A percentile compares a stretch with the other conserved stretches of the same genome.
phyloP scores from a whole-genome alignment of 2,329 filamentous ascomycete species.

The Teratosphaeria zuluensis region DNA sequence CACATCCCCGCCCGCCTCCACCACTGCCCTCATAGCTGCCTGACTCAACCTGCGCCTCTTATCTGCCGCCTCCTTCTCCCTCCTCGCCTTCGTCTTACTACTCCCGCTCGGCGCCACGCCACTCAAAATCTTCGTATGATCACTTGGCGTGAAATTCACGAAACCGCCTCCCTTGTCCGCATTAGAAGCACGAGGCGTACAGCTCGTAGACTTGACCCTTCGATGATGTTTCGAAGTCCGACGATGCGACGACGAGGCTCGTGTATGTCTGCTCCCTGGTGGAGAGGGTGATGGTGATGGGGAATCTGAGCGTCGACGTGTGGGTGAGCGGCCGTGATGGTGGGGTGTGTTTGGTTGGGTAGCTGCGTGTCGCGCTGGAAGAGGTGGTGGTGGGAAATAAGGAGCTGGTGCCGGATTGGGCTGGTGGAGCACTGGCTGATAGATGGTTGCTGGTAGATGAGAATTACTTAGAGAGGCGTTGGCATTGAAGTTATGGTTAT shows the following conservation, averaged over 20 bases:
- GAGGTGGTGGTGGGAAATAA: slow-evolving; percentile 4
- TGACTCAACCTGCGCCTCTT: slow-evolving; percentile 59
- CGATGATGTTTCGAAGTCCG: slow-evolving; percentile 16
- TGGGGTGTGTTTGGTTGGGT: slow-evolving; percentile 11
- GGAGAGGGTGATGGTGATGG: slow-evolving; percentile 20
- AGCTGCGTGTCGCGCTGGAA: slow-evolving; percentile 2
- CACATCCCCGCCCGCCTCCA: slow-evolving; percentile 60
- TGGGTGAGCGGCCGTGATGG: slow-evolving; percentile 4
- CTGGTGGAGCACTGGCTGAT: neutral
- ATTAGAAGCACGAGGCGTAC: slow-evolving; percentile 17
- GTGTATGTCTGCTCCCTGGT: slow-evolving; percentile 12
- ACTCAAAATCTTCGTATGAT: slow-evolving; percentile 69
- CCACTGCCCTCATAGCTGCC: slow-evolving; percentile 58
- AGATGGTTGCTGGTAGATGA: slow-evolving; percentile 6
- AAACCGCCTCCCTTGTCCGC: slow-evolving; percentile 47
- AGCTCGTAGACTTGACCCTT: slow-evolving; percentile 19
- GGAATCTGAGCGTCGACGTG: slow-evolving; percentile 10
- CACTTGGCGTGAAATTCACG: slow-evolving; percentile 80
- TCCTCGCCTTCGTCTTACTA: slow-evolving; percentile 85
- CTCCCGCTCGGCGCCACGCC: slow-evolving; percentile 87
- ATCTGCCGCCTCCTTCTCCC: slow-evolving; percentile 80
- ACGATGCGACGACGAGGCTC: slow-evolving; percentile 6
- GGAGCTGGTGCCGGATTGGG: neutral
- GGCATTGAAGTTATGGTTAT: slow-evolving; percentile 9
- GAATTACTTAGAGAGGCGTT: slow-evolving; percentile 5